Base-by-base conservation (phyloP, 2,329 filamentous ascomycete genomes). In the Botrytis fragariae region DNA sequence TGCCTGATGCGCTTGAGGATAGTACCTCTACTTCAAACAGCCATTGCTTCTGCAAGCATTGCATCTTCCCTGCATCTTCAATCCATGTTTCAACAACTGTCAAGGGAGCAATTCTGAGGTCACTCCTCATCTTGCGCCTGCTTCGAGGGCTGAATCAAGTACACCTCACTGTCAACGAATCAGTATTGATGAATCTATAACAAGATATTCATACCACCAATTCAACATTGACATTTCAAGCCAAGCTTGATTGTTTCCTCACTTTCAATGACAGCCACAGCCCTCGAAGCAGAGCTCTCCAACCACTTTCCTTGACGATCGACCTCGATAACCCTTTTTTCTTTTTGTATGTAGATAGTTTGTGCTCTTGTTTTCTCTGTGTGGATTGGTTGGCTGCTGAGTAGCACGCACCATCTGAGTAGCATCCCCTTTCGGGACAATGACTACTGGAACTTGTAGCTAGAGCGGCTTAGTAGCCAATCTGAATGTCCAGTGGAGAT, bases 391-490 rank as follows among this genome's bases (percentile, higher is more conserved):
- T 16, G 6, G 57, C 48, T 69, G 37, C 48, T 57, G 48, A 69
- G 65, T 69, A 32, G n/a, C 37, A 57, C 48, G 48, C n/a, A 14
- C 10, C n/a, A 37, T 69, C 65, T 42, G 22, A 57, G 37, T 57
- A 44, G 65, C 48, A 57, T 57, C 32, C 37, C n/a, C n/a, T 32
- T 57, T 57, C 5, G 37, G 35, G 45, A 42, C n/a, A 69, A 69
- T 7, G 48, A 25, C n/a, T 69, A n/a, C 65, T 57, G 20, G 48
- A 25, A 42, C 65, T 32, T 69, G 48, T 69, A 69, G 65, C 65
- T 57, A 69, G 65, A 69, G 48, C 48, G 48, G 65, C 65, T 44
- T n/a, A 69, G 48, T 69, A 69, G 65, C 35, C 25, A 32, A 69
- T 69, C 48, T 44, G 48, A 69, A 57, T 69, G 35, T 32, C 25